A percentile compares a stretch with the other conserved stretches of the same genome.
Evolutionary conservation across 1,284 basidiomycete species (phyloP).

Genomic region (Rhodotorula sp.): DNA sequence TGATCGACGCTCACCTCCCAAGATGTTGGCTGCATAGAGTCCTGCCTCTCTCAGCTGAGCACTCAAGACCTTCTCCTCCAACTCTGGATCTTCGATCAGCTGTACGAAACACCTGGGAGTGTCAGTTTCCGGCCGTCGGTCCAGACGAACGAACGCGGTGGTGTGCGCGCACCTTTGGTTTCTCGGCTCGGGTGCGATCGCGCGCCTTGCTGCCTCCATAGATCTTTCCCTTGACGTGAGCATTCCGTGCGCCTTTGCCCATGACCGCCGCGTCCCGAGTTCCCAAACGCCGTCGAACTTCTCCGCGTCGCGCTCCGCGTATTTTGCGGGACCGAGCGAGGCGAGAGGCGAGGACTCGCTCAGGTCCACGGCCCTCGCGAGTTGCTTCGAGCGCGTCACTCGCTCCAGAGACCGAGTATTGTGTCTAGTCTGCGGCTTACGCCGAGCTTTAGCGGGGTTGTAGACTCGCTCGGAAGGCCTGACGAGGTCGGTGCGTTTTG

Average conservation of each 20-base stretch:
- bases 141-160: not conserved
- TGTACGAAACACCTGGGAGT: slow-evolving; percentile 1
- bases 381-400: no score
- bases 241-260: slow-evolving; percentile 11
- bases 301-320: not conserved
- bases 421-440: no score
- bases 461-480: no score
- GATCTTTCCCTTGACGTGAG: not conserved
- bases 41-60: slow-evolving; percentile 69
- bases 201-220: slow-evolving; percentile 1
- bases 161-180: slow-evolving; percentile 5
- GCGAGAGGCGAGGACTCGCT: not conserved
- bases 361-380: no score
- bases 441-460: no score
- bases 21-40: slow-evolving; percentile 64
- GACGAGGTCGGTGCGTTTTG: no score
- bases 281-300: not conserved
- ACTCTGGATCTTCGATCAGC: slow-evolving; percentile 57
- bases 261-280: not conserved
- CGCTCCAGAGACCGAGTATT: no score
- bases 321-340: not conserved
- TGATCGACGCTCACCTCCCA: slow-evolving; percentile 25
- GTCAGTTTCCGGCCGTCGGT: not conserved
- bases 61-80: slow-evolving; percentile 64
- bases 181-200: slow-evolving; percentile 8